Evolutionary conservation across 441 rosid species (phyloP).

Genomic region (Erodium chrysanthum): DNA sequence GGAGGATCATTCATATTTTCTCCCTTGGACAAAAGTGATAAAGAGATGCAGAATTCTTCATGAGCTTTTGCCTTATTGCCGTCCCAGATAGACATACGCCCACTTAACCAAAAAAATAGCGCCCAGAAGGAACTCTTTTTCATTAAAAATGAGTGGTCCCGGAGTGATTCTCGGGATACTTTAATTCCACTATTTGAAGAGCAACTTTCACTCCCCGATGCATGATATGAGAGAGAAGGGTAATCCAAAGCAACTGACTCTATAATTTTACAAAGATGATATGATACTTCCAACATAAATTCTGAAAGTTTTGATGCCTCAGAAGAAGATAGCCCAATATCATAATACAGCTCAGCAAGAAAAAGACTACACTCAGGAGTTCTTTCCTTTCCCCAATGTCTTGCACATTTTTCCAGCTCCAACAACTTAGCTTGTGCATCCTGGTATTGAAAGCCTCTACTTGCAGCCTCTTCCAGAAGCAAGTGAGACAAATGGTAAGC

Average conservation of each 20-base stretch:
- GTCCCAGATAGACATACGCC: conserved; percentile 67
- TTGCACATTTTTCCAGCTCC: conserved; percentile 78
- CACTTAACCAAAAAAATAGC: conserved; percentile 90
- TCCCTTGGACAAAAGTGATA: conserved; percentile 53
- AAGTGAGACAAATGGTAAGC: conserved; percentile 87
- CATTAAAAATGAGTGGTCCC: conserved; percentile 26
- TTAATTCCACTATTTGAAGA: conserved; percentile 30
- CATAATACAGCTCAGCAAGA: conserved; percentile 86
- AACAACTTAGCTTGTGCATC: conserved; percentile 55
- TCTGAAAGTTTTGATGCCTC: conserved; percentile 44
- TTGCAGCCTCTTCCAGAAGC: conserved; percentile 66
- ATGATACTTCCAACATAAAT: conserved; percentile 59
- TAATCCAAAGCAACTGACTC: conserved; percentile 74
- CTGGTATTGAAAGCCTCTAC: conserved; percentile 30
- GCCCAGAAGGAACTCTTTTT: conserved; percentile 62
- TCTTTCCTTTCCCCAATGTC: conserved; percentile 81
- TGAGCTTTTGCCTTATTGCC: conserved; percentile 73
- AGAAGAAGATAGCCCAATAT: conserved; percentile 49
- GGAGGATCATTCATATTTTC: conserved; percentile 31
- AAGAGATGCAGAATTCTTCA: conserved; percentile 53
- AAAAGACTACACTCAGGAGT: conserved; percentile 82
- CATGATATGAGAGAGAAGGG: conserved; percentile 33
- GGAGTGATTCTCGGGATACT: conserved; percentile 24
- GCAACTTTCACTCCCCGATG: conserved; percentile 28
- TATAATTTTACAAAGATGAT: conserved; percentile 83